Evolutionary conservation across 495 filamentous ascomycete species (phyloP).

Genomic region (Talaromyces adpressus): DNA sequence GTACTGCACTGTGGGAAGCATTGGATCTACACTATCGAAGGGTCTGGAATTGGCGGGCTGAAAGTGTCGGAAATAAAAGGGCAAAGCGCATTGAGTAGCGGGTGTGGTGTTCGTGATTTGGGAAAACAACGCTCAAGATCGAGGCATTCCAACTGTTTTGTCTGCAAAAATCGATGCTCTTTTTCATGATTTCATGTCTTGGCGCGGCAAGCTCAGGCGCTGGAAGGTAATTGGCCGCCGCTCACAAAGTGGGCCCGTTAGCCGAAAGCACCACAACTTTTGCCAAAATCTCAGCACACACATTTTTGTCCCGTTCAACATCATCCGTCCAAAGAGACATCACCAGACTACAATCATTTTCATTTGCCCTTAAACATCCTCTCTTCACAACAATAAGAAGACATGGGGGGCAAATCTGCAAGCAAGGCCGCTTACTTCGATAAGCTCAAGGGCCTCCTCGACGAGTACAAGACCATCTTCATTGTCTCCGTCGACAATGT

Average conservation of each 20-base stretch:
- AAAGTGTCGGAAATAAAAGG: not conserved
- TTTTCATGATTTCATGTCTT: constrained; percentile 13
- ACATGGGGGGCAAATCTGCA: constrained; percentile 96
- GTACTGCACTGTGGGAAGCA: constrained; percentile 33
- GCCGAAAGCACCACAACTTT: constrained; percentile 33
- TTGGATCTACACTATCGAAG: not conserved
- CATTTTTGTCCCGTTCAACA: constrained; percentile 18
- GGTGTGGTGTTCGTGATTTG: not conserved
- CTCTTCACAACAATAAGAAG: constrained; percentile 86
- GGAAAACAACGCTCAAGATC: not conserved
- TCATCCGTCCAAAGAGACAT: constrained; percentile 21
- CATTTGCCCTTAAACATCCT: constrained; percentile 91
- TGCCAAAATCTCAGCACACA: constrained; percentile 20
- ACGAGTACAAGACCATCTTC: constrained; percentile 93
- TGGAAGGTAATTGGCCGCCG: not conserved
- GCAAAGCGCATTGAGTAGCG: not conserved
- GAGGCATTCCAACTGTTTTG: constrained; percentile 11
- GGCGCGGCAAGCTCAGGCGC: constrained; percentile 5
- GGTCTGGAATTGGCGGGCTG: not conserved
- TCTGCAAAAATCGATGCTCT: constrained; percentile 6
- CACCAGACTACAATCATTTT: constrained; percentile 9
- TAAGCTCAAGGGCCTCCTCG: constrained; percentile 90
- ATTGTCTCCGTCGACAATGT: constrained; percentile 95
- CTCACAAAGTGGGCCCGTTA: constrained; percentile 20
- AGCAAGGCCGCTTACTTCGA: constrained; percentile 99